phyloP scores from a whole-genome alignment of 2,329 filamentous ascomycete genomes.

The Fusarium zealandicum region DNA sequence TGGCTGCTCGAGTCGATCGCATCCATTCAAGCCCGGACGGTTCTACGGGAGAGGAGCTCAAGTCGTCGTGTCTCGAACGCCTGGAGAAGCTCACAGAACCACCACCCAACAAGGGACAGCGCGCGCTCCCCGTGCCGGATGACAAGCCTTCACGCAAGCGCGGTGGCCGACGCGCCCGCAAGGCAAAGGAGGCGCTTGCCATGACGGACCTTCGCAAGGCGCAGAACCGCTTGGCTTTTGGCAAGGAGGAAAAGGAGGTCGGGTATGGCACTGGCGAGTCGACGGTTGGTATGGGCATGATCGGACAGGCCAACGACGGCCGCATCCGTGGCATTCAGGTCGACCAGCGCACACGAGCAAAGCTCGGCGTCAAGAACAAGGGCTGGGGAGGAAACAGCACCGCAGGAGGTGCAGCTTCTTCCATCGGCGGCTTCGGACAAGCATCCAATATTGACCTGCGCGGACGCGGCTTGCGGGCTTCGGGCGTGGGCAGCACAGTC shows the following conservation, averaged over 20 bases:
- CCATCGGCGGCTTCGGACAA: slow-evolving; percentile 79
- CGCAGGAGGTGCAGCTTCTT: slow-evolving; percentile 75
- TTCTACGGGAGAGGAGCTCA: slow-evolving; percentile 81
- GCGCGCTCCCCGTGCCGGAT: slow-evolving; percentile 89
- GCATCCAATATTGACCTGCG: slow-evolving; percentile 73
- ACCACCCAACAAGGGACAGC: slow-evolving; percentile 84
- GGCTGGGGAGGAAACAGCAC: slow-evolving; percentile 84
- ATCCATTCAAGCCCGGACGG: slow-evolving; percentile 84
- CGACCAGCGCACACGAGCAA: slow-evolving; percentile 90
- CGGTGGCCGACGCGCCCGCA: slow-evolving; percentile 86
- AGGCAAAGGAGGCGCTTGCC: slow-evolving; percentile 94
- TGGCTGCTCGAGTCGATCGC: slow-evolving; percentile 91
- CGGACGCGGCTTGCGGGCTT: slow-evolving; percentile 79
- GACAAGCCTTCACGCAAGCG: slow-evolving; percentile 95
- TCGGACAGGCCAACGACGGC: slow-evolving; percentile 87
- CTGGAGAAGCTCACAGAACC: slow-evolving; percentile 94
- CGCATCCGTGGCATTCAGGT: slow-evolving; percentile 87
- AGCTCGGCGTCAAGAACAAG: slow-evolving; percentile 92
- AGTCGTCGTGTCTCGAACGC: slow-evolving; percentile 81
- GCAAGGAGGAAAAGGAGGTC: slow-evolving; percentile 92
- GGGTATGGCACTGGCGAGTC: slow-evolving; percentile 88
- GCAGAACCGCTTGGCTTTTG: slow-evolving; percentile 95
- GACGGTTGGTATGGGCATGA: slow-evolving; percentile 92
- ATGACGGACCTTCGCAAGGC: slow-evolving; percentile 97
- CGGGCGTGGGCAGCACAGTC: slow-evolving; percentile 78